A percentile compares a stretch with the other conserved stretches of the same genome.
Conservation (phyloP, 345 rosid genomes). For the Rhodamnia argentea region DNA sequence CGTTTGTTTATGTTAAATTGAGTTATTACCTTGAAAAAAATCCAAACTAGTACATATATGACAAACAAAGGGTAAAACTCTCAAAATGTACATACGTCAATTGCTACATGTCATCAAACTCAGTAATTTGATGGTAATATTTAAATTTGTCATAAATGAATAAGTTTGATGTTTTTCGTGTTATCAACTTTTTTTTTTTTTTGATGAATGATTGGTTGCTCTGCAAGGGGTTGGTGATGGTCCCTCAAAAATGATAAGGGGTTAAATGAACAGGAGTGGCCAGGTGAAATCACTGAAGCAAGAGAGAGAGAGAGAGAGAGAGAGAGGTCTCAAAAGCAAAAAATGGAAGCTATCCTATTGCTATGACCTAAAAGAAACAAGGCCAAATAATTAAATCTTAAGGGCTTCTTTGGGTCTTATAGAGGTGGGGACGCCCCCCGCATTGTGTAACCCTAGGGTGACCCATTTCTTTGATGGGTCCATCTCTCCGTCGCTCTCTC, state of each 20-base stretch:
- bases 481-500: background rate
- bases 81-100: too few species aligned
- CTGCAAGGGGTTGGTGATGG: background rate
- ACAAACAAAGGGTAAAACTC: too few species aligned
- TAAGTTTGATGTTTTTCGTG: too few species aligned
- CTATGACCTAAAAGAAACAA: background rate
- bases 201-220: background rate
- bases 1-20: too few species aligned
- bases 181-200: background rate
- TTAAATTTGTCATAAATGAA: too few species aligned
- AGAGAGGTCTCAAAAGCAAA: background rate
- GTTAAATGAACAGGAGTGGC: background rate
- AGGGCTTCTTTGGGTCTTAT: background rate
- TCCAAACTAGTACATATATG: too few species aligned
- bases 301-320: background rate
- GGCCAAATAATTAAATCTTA: background rate
- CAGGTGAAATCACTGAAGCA: background rate
- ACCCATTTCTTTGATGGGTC: slow-evolving; percentile 1
- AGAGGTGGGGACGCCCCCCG: background rate
- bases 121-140: too few species aligned
- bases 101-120: too few species aligned
- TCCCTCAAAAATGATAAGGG: background rate
- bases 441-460: background rate
- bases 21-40: too few species aligned
- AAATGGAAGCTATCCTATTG: background rate